phyloP scores from a whole-genome alignment of 2,329 filamentous ascomycete species.

The Diaporthe velutina region DNA sequence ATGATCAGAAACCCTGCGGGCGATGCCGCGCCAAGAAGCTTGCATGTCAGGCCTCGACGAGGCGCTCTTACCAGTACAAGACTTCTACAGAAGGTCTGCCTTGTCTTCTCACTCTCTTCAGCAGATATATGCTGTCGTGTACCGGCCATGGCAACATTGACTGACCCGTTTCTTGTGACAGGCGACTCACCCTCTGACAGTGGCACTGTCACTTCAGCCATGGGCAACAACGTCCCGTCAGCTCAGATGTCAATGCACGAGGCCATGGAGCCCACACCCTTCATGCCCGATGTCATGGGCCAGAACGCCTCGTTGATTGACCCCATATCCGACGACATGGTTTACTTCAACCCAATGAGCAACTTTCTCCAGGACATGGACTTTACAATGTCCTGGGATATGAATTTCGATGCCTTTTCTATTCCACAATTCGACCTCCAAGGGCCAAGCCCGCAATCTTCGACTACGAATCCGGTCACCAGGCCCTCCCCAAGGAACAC shows the following conservation, averaged over 20 bases:
- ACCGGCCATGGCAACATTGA: slow-evolving; percentile 18
- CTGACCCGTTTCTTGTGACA: slow-evolving; percentile 15
- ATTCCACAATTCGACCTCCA: slow-evolving; percentile 47
- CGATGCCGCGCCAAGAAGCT: slow-evolving; percentile 45
- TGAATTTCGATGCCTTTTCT: slow-evolving; percentile 48
- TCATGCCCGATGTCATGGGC: slow-evolving; percentile 29
- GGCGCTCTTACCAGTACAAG: slow-evolving; percentile 40
- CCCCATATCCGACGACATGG: slow-evolving; percentile 46
- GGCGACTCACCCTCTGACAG: slow-evolving; percentile 23
- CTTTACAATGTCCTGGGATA: slow-evolving; percentile 48
- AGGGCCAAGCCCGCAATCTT: slow-evolving; percentile 47
- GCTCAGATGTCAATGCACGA: slow-evolving; percentile 11
- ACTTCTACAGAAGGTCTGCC: slow-evolving; percentile 41
- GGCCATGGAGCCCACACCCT: slow-evolving; percentile 24
- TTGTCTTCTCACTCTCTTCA: background rate
- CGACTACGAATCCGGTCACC: slow-evolving; percentile 43
- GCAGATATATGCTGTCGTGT: background rate
- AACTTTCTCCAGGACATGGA: slow-evolving; percentile 49
- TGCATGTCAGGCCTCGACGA: slow-evolving; percentile 43
- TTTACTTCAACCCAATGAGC: slow-evolving; percentile 46
- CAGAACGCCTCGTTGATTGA: slow-evolving; percentile 27
- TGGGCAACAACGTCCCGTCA: slow-evolving; percentile 18
- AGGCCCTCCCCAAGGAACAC: slow-evolving; percentile 29
- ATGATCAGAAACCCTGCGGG: slow-evolving; percentile 47
- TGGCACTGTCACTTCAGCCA: background rate